Evolutionary conservation across 108 stramenopile genomes (phyloP).

Genomic region (Asterionellopsis glacialis): DNA sequence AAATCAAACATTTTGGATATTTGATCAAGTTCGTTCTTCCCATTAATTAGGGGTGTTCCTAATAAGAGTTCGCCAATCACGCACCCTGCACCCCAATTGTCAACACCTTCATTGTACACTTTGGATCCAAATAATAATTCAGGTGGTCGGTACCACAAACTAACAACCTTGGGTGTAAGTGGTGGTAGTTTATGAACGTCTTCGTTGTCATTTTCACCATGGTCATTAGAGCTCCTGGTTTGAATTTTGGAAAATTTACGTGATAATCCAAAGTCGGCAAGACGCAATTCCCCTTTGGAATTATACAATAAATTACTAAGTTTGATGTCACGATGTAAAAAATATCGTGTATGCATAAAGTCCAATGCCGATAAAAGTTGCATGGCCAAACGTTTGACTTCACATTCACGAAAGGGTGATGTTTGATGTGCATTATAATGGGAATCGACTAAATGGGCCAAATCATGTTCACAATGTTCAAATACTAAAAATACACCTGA

Average conservation of each 20-base stretch:
- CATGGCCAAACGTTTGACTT: constrained; percentile 54
- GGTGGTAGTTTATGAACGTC: background rate
- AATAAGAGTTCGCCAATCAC: constrained; percentile 83
- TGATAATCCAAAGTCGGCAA: constrained; percentile 90
- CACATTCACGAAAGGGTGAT: constrained; percentile 50
- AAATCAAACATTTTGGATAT: constrained; percentile 62
- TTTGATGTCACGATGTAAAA: constrained; percentile 86
- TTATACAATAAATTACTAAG: constrained; percentile 70
- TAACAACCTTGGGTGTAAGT: constrained; percentile 88
- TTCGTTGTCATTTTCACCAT: background rate
- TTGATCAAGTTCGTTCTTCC: constrained; percentile 76
- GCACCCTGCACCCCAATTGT: constrained; percentile 85
- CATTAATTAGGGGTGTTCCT: constrained; percentile 74
- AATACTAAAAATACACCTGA: constrained; percentile 79
- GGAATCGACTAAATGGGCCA: constrained; percentile 62
- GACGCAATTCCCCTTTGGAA: constrained; percentile 37
- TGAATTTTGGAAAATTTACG: constrained; percentile 36
- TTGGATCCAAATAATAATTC: constrained; percentile 73
- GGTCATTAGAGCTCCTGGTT: background rate
- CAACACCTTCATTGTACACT: constrained; percentile 64
- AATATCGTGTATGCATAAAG: constrained; percentile 49
- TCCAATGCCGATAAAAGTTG: constrained; percentile 62
- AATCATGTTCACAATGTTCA: constrained; percentile 70
- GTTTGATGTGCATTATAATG: constrained; percentile 29
- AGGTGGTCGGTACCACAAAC: constrained; percentile 91